Evolutionary conservation across 2,329 filamentous ascomycete genomes (phyloP), one percentile per base, ranked within the genome.

Genomic region (Dichotomopilus funicola): DNA sequence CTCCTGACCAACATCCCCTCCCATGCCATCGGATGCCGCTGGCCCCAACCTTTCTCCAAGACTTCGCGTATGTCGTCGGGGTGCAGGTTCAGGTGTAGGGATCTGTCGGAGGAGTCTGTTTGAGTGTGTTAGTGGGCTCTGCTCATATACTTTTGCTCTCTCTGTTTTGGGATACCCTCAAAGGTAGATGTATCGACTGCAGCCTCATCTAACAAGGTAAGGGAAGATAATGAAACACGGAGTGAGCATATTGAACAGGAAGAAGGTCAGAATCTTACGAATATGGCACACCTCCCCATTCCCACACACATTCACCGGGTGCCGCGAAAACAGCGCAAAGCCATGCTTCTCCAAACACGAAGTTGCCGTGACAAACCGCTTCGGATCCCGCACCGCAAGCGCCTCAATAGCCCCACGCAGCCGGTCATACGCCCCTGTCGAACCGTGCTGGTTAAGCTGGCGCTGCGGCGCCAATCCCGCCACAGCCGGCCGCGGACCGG

Each of bases 281-380:
- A 89, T 82, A 68, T 95, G 90, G 64, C 83, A 87, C 44, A 95
- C 80, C 71, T 95, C 90, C n/a, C 89, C 89, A 62, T 86, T 81
- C 63, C 86, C 89, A 9, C 83, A 88, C 35, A 81, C 79, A 66
- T 86, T 86, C 59, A 86, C 75, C 0, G 86, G 85, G 50, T 79
- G 75, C 2, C 73, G 75, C 1, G 86, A 80, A 69, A 92, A 94
- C 0, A 95, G 77, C 0, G 86, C 89, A 5, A 89, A 78, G 43
- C 87, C 87, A 66, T 92, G 85, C 73, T 91, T 92, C 70, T 94
- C 89, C 62, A 94, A 85, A 66, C 87, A 91, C 1, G 85, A 89
- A 1, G 79, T 86, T 0, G 81, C 86, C 7, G 84, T 81, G 65
- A 76, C 79, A 54, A 87, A 75, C 12, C 37, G 37, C 37, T 12